Percentiles rank a stretch among this genome's conserved stretches.
Conservation (phyloP, 129 eudicot genomes). For the Tagetes patula region DNA sequence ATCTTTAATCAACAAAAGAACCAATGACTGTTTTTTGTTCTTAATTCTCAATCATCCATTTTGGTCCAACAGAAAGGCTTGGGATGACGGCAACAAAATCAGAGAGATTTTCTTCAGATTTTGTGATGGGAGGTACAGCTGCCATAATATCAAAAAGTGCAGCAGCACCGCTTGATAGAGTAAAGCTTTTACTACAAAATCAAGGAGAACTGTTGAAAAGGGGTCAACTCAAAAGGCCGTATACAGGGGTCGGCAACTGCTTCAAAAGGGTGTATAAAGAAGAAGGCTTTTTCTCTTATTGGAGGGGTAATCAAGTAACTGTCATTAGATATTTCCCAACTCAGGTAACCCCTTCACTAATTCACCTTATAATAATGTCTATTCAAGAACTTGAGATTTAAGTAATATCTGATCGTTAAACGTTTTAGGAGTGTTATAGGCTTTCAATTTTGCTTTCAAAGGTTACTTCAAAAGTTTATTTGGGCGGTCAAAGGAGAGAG, state of each 20-base stretch:
- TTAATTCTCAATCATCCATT: background rate
- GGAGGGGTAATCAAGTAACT: conserved; percentile 99
- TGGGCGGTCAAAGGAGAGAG: conserved; percentile 85
- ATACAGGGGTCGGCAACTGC: conserved; percentile 64
- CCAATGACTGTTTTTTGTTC: background rate
- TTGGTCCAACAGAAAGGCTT: conserved; percentile 18
- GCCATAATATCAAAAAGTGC: conserved; percentile 77
- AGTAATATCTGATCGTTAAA: conserved; percentile 27
- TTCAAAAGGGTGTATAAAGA: conserved; percentile 71
- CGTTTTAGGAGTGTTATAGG: conserved; percentile 47
- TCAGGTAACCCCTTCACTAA: conserved; percentile 51
- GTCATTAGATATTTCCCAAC: conserved; percentile 92
- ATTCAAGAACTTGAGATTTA: conserved; percentile 12
- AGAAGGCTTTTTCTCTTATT: conserved; percentile 76
- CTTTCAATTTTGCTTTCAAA: conserved; percentile 98
- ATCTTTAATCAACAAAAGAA: conserved; percentile 4
- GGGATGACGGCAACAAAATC: conserved; percentile 58
- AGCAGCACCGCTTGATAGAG: conserved; percentile 96
- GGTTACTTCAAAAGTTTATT: conserved; percentile 82
- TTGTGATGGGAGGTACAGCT: conserved; percentile 87
- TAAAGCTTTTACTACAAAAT: conserved; percentile 89
- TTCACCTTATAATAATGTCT: background rate
- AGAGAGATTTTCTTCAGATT: conserved; percentile 75
- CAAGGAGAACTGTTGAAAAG: conserved; percentile 91
- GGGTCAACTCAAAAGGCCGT: conserved; percentile 76